phyloP scores from a whole-genome alignment of 306 rosid genomes.

The Vigna hirtella region DNA sequence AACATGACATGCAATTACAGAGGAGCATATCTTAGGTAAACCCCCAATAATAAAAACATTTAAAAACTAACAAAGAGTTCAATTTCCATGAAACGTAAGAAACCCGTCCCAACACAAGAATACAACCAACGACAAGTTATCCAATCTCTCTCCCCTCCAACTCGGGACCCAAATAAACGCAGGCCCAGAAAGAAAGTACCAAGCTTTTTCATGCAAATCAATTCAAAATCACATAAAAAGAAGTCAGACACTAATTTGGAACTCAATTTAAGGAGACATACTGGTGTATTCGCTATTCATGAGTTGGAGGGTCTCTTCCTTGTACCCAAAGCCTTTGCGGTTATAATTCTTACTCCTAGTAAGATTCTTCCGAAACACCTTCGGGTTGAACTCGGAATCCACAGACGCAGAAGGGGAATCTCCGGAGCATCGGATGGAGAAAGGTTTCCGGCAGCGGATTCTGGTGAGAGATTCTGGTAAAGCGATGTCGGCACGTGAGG shows the following conservation, averaged over 20 bases:
- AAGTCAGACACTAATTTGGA: not conserved
- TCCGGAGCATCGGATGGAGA: constrained; percentile 66
- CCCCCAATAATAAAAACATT: constrained; percentile 6
- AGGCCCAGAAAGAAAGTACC: constrained; percentile 25
- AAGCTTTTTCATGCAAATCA: not conserved
- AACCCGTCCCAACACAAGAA: constrained; percentile 6
- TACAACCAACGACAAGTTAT: not conserved
- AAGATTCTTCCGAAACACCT: constrained; percentile 87
- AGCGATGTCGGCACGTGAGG: constrained; percentile 51
- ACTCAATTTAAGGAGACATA: constrained; percentile 30
- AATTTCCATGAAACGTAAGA: constrained; percentile 29
- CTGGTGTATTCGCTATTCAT: constrained; percentile 94
- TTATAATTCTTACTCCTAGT: constrained; percentile 88
- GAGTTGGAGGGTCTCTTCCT: constrained; percentile 85
- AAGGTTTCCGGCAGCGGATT: constrained; percentile 53
- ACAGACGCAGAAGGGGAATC: constrained; percentile 53
- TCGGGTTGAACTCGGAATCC: constrained; percentile 79
- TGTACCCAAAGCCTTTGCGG: constrained; percentile 85
- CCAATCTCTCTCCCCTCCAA: not conserved
- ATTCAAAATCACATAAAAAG: constrained; percentile 12
- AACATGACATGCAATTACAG: not conserved
- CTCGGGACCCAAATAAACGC: constrained; percentile 12
- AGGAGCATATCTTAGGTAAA: not conserved
- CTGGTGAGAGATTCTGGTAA: constrained; percentile 50
- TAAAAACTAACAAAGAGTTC: not conserved